These are phyloP conservation scores for Tylopilus sp. DNA, from an alignment of 1,284 basidiomycete genomes.

Conservation along the genomic window DNA sequence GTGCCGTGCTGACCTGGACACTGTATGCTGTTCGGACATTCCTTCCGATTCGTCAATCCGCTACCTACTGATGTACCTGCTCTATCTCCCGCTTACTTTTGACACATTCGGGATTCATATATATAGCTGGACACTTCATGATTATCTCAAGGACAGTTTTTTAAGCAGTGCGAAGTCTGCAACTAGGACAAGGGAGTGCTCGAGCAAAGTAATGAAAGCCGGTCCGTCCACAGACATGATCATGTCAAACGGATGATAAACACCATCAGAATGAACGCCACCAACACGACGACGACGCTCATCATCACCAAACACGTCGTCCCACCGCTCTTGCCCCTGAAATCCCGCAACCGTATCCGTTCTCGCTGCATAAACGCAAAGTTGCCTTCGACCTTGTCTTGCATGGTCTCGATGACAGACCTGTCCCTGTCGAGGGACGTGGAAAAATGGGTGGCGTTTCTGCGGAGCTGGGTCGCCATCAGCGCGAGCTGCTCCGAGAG, in stretches of 20 bases:
- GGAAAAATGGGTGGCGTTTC: constrained; percentile 70
- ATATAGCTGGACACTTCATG: constrained; percentile 6
- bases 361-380: constrained; percentile 66
- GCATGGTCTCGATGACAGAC: constrained; percentile 53
- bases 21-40: constrained; percentile 8
- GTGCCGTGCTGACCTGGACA: constrained; percentile 8
- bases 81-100: constrained; percentile 2
- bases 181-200: neutral
- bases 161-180: neutral
- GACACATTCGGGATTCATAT: constrained; percentile 9
- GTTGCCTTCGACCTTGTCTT: constrained; percentile 68
- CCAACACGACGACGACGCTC: constrained; percentile 54
- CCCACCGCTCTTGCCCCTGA: constrained; percentile 59
- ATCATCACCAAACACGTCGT: constrained; percentile 70
- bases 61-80: constrained; percentile 4
- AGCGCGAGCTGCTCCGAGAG: constrained; percentile 68
- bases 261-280: constrained; percentile 70
- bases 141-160: constrained; percentile 9
- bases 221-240: neutral
- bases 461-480: constrained; percentile 76
- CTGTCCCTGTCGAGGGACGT: constrained; percentile 63
- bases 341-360: constrained; percentile 58
- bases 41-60: neutral
- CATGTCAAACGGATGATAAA: constrained; percentile 64
- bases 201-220: constrained; percentile 9